Percentiles rank a stretch among this genome's conserved stretches.
These are phyloP conservation scores for Lactarius vividus DNA, from an alignment of 768 basidiomycete genomes.

Conservation along the genomic window DNA sequence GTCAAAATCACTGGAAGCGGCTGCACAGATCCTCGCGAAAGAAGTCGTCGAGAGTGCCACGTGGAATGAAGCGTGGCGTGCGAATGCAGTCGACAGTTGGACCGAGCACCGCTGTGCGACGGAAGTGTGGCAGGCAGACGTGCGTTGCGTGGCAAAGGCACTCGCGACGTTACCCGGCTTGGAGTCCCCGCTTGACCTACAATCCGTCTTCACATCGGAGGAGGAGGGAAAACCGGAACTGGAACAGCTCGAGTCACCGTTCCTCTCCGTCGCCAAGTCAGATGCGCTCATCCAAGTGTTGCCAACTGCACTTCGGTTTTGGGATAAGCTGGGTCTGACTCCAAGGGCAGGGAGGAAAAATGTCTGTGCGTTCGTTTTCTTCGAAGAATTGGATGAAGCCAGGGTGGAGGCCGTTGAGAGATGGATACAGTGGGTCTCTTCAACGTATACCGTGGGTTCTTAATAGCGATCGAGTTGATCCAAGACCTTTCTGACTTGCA, in stretches of 20 bases:
- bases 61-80: slow-evolving; percentile 68
- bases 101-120: slow-evolving; percentile 29
- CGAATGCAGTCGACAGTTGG: slow-evolving; percentile 32
- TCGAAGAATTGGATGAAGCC: slow-evolving; percentile 57
- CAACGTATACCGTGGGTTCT: slow-evolving; percentile 56
- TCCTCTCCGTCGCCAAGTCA: slow-evolving; percentile 64
- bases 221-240: slow-evolving; percentile 23
- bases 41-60: slow-evolving; percentile 73
- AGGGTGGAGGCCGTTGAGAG: slow-evolving; percentile 45
- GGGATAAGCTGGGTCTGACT: slow-evolving; percentile 78
- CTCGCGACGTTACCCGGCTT: slow-evolving; percentile 41
- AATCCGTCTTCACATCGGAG: slow-evolving; percentile 39
- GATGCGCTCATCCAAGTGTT: slow-evolving; percentile 66
- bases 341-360: slow-evolving; percentile 73
- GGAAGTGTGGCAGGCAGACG: slow-evolving; percentile 60
- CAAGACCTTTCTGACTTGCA: slow-evolving; percentile 18
- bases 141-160: slow-evolving; percentile 43
- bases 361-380: slow-evolving; percentile 63
- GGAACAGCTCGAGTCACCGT: slow-evolving; percentile 48
- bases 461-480: neutral
- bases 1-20: slow-evolving; percentile 63
- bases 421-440: slow-evolving; percentile 58
- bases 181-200: slow-evolving; percentile 44
- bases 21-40: slow-evolving; percentile 56
- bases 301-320: slow-evolving; percentile 73